phyloP scores from a whole-genome alignment of 208 protist species.

The Porcisia hertigi region DNA sequence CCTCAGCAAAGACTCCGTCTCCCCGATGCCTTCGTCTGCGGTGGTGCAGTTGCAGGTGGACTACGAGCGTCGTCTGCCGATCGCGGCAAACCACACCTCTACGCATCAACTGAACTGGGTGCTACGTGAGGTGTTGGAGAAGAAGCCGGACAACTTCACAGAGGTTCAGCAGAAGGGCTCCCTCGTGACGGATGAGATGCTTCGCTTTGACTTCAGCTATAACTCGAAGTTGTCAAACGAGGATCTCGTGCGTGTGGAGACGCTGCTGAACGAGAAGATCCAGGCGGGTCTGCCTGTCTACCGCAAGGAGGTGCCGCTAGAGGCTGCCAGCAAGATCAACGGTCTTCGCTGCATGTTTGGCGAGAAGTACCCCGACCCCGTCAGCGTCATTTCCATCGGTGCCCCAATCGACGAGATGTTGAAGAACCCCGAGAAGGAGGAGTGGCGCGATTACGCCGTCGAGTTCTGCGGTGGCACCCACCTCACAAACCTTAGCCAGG shows the following conservation, averaged over 20 bases:
- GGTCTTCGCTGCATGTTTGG: conserved; percentile 95
- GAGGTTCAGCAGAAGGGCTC: conserved; percentile 96
- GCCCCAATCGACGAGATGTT: conserved; percentile 89
- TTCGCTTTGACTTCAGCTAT: conserved; percentile 98
- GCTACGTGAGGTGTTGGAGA: conserved; percentile 90
- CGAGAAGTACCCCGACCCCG: conserved; percentile 98
- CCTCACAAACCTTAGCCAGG: conserved; percentile 84
- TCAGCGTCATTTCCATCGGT: conserved; percentile 98
- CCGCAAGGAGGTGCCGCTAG: conserved; percentile 88
- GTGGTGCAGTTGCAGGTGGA: conserved; percentile 88
- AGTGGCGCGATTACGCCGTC: conserved; percentile 91
- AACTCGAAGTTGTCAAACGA: conserved; percentile 75
- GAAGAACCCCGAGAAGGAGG: conserved; percentile 81
- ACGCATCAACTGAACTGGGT: conserved; percentile 98
- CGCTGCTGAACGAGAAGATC: conserved; percentile 90
- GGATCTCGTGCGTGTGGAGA: conserved; percentile 89
- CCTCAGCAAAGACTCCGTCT: conserved; percentile 61
- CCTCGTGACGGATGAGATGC: conserved; percentile 88
- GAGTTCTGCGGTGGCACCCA: conserved; percentile 99
- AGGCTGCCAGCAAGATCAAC: conserved; percentile 69
- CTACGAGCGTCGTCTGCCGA: conserved; percentile 76
- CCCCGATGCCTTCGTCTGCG: conserved; percentile 69
- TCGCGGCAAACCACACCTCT: conserved; percentile 96
- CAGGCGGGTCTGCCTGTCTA: conserved; percentile 77
- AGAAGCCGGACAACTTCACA: conserved; percentile 79